Percentiles rank a stretch among this genome's conserved stretches.
Conservation (phyloP, 2,329 filamentous ascomycete species). For the Ascochyta fabae region DNA sequence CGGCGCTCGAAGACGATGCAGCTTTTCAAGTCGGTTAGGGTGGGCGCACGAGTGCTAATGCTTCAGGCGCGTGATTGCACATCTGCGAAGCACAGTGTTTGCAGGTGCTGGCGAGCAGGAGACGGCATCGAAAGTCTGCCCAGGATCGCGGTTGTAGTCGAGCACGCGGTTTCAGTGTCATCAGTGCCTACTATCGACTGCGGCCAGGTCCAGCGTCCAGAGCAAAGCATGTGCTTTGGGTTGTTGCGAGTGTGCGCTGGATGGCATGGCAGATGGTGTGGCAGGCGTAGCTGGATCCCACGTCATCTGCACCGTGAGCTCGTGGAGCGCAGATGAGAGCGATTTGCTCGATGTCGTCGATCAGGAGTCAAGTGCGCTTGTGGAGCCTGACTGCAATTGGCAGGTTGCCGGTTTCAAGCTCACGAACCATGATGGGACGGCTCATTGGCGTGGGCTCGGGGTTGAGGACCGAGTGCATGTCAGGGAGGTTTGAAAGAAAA, state of each 20-base stretch:
- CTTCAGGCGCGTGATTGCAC: too few relatives aligned
- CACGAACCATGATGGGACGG: too few relatives aligned
- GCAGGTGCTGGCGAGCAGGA: background rate
- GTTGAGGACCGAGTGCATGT: background rate
- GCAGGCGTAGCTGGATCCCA: background rate
- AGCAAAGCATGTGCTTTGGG: background rate
- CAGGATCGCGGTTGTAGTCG: background rate
- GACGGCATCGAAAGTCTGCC: background rate
- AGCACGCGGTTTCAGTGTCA: background rate
- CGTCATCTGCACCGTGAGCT: background rate
- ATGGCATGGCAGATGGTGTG: background rate
- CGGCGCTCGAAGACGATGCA: too few relatives aligned
- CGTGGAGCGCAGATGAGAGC: background rate
- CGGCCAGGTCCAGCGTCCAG: background rate
- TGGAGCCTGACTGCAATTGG: background rate
- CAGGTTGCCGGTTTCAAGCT: too few relatives aligned
- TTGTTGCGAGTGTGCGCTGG: background rate
- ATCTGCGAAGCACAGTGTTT: background rate
- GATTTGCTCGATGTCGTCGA: conserved; percentile 10
- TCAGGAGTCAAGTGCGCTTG: background rate
- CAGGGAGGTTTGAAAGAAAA: background rate
- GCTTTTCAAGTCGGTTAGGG: too few relatives aligned
- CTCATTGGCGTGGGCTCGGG: background rate
- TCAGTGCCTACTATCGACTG: background rate
- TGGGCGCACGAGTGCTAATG: too few relatives aligned